These are phyloP conservation scores for Forsythia viridissima DNA, from an alignment of 257 asterid genomes.

Conservation along the genomic window DNA sequence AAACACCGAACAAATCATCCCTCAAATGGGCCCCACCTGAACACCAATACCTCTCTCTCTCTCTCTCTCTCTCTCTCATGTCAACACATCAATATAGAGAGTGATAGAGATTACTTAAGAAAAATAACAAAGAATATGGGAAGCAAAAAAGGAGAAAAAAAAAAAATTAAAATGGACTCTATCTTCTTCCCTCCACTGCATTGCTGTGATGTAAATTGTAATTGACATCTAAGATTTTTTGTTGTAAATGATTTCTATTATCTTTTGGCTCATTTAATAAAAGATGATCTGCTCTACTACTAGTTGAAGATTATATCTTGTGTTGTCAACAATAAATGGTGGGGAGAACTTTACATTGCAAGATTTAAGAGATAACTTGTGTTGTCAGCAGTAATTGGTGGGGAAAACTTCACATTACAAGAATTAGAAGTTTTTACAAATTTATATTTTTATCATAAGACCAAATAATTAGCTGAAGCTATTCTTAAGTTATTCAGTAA, in stretches of 20 bases:
- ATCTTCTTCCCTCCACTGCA: background rate
- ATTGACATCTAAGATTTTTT: background rate
- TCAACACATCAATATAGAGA: too few relatives aligned
- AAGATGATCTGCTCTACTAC: background rate
- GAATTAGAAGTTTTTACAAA: background rate
- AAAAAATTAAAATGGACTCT: too few relatives aligned
- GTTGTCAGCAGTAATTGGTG: background rate
- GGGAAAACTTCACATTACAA: background rate
- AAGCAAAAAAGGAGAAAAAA: too few relatives aligned
- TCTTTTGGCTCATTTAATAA: background rate
- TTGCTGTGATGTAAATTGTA: background rate
- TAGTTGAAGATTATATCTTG: too few relatives aligned
- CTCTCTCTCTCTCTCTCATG: too few relatives aligned
- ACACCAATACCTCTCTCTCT: too few relatives aligned
- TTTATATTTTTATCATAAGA: too few relatives aligned
- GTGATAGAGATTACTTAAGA: too few relatives aligned
- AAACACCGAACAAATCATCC: too few relatives aligned
- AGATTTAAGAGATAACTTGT: background rate
- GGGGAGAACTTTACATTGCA: background rate
- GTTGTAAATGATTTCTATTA: background rate
- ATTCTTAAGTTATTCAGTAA: background rate
- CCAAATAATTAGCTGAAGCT: too few relatives aligned
- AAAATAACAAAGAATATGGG: too few relatives aligned
- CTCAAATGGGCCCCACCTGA: too few relatives aligned
- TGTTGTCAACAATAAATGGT: background rate